These are phyloP conservation scores for Lumnitzera racemosa DNA, from an alignment of 345 rosid species.

Conservation along the genomic window DNA sequence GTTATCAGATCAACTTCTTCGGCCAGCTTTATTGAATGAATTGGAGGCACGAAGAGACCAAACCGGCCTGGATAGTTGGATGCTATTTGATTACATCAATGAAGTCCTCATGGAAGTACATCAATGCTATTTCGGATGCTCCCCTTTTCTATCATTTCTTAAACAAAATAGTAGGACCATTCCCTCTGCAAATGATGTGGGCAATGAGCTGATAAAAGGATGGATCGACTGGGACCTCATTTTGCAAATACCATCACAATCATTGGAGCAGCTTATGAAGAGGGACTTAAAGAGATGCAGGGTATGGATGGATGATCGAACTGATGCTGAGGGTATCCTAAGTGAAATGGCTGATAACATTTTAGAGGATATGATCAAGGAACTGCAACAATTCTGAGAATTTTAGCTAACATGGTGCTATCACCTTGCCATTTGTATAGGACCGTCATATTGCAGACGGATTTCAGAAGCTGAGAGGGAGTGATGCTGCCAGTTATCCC, in stretches of 20 bases:
- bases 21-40: constrained; percentile 32
- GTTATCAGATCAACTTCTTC: constrained; percentile 27
- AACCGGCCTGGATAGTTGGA: constrained; percentile 17
- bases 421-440: no score
- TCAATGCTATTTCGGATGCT: constrained; percentile 23
- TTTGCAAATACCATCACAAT: neutral
- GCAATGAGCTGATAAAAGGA: constrained; percentile 33
- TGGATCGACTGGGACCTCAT: constrained; percentile 29
- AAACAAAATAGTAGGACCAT: constrained; percentile 16
- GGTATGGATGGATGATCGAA: no score
- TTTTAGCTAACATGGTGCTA: no score
- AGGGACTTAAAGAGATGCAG: no score
- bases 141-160: constrained; percentile 30
- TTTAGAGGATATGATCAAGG: no score
- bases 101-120: constrained; percentile 48
- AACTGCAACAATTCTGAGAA: no score
- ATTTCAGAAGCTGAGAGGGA: no score
- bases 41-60: constrained; percentile 20
- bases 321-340: no score
- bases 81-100: constrained; percentile 43
- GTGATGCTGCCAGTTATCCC: no score
- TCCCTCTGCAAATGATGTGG: constrained; percentile 16
- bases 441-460: no score
- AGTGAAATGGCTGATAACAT: no score
- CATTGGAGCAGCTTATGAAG: no score